A percentile compares a stretch with the other conserved stretches of the same genome.
Evolutionary conservation across 2,329 filamentous ascomycete species (phyloP).

Genomic region (Neofusicoccum sp.): DNA sequence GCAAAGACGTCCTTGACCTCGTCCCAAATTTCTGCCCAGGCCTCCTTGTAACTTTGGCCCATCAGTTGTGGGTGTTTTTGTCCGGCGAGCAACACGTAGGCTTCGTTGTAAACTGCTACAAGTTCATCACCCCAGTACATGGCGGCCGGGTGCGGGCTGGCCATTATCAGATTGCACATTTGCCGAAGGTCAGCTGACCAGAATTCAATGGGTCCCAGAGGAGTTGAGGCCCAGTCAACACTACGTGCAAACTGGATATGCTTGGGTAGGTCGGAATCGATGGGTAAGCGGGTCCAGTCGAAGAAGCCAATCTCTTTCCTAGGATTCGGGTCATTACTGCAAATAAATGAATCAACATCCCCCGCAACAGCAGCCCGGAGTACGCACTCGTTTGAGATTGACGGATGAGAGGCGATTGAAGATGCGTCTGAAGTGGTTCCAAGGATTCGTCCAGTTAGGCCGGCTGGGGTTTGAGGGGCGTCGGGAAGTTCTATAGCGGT

Average conservation of each 20-base stretch:
- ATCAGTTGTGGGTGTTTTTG: constrained; percentile 76
- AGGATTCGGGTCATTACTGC: constrained; percentile 27
- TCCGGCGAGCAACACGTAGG: constrained; percentile 72
- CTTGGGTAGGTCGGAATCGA: constrained; percentile 63
- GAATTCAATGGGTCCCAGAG: constrained; percentile 72
- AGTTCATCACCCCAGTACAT: constrained; percentile 79
- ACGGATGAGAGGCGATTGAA: constrained; percentile 24
- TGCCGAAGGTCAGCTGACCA: constrained; percentile 73
- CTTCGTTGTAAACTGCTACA: constrained; percentile 72
- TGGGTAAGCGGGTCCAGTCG: constrained; percentile 77
- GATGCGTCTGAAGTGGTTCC: neutral
- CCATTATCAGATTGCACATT: constrained; percentile 82
- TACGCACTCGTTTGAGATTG: constrained; percentile 45
- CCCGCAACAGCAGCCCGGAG: constrained; percentile 43
- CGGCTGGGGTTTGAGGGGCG: neutral
- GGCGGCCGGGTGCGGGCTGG: constrained; percentile 59
- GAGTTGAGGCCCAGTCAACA: constrained; percentile 72
- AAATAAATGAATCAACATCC: constrained; percentile 44
- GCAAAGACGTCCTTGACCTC: constrained; percentile 69
- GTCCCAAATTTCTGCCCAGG: constrained; percentile 76
- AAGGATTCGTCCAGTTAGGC: constrained; percentile 8
- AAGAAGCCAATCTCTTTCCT: constrained; percentile 60
- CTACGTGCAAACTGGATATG: constrained; percentile 75
- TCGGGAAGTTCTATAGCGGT: neutral
- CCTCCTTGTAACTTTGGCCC: constrained; percentile 69